Conservation (phyloP, 2,329 filamentous ascomycete genomes). For the Neonectria punicea region DNA sequence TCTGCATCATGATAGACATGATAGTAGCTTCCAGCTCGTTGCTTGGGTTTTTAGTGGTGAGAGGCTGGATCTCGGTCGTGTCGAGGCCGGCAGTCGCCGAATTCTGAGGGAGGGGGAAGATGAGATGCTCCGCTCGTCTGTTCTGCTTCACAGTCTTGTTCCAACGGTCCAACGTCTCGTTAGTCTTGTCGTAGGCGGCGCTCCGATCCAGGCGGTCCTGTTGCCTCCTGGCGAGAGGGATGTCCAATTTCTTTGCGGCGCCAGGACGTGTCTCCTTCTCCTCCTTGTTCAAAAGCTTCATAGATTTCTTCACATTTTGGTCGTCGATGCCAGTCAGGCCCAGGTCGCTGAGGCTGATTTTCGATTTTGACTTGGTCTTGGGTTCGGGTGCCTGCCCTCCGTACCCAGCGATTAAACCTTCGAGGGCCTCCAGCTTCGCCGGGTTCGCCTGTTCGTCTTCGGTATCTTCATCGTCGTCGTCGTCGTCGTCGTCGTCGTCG, state of each 20-base stretch:
- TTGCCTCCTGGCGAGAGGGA: constrained; percentile 85
- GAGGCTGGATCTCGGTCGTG: constrained; percentile 72
- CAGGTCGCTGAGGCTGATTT: constrained; percentile 81
- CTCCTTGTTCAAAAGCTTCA: constrained; percentile 78
- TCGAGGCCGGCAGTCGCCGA: constrained; percentile 69
- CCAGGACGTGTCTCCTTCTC: constrained; percentile 60
- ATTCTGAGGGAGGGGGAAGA: constrained; percentile 85
- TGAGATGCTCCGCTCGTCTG: constrained; percentile 87
- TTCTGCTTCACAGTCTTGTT: constrained; percentile 95
- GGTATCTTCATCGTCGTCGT: constrained; percentile 56
- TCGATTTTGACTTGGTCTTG: constrained; percentile 64
- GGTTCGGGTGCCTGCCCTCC: constrained; percentile 63
- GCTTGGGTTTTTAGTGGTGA: constrained; percentile 70
- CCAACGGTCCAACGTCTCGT: constrained; percentile 91
- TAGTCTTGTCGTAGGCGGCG: constrained; percentile 89
- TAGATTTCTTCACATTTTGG: constrained; percentile 78
- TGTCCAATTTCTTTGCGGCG: constrained; percentile 75
- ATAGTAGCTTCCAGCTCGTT: constrained; percentile 90
- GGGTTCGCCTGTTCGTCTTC: constrained; percentile 61
- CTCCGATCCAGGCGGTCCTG: constrained; percentile 85
- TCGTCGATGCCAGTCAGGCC: constrained; percentile 77
- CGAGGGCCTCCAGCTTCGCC: constrained; percentile 71
- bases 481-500: constrained; percentile 55
- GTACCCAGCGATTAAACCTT: constrained; percentile 76
- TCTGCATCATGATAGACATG: constrained; percentile 88